A percentile compares a stretch with the other conserved stretches of the same genome.
These are phyloP conservation scores for Trichosporon ovoides DNA, from an alignment of 1,284 basidiomycete species.

Conservation along the genomic window DNA sequence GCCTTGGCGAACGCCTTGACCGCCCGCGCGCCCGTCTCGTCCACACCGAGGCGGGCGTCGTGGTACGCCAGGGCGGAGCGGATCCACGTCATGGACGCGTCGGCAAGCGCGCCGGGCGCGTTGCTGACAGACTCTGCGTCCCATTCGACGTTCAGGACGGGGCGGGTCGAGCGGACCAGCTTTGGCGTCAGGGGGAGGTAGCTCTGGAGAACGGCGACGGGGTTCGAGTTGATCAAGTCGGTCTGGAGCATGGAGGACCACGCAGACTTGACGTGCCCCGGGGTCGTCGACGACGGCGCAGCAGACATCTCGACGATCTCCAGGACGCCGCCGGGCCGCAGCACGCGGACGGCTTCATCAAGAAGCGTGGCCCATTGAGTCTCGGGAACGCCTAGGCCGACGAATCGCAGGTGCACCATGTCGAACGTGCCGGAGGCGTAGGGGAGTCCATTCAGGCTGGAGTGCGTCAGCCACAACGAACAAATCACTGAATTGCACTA, in stretches of 20 bases:
- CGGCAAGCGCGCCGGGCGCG: slow-evolving; percentile 25
- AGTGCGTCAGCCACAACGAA: background rate
- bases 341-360: slow-evolving; percentile 43
- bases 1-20: background rate
- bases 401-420: slow-evolving; percentile 45
- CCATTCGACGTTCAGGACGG: slow-evolving; percentile 6
- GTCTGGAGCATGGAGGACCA: slow-evolving; percentile 37
- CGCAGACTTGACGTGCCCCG: slow-evolving; percentile 26
- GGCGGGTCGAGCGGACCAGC: slow-evolving; percentile 8
- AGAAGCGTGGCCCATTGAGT: slow-evolving; percentile 39
- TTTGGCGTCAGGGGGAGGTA: slow-evolving; percentile 24
- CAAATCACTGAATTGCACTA: slow-evolving; percentile 1
- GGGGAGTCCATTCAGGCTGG: slow-evolving; percentile 40
- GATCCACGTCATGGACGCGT: slow-evolving; percentile 32
- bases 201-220: slow-evolving; percentile 33
- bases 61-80: slow-evolving; percentile 34
- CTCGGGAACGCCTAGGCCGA: slow-evolving; percentile 46
- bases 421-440: slow-evolving; percentile 47
- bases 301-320: slow-evolving; percentile 47
- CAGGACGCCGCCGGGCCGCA: slow-evolving; percentile 43
- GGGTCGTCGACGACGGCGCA: slow-evolving; percentile 26
- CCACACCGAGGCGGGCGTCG: slow-evolving; percentile 22
- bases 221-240: slow-evolving; percentile 35
- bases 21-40: slow-evolving; percentile 9
- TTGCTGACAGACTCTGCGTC: background rate